phyloP scores from a whole-genome alignment of 345 rosid genomes.

The Citrus glauca region DNA sequence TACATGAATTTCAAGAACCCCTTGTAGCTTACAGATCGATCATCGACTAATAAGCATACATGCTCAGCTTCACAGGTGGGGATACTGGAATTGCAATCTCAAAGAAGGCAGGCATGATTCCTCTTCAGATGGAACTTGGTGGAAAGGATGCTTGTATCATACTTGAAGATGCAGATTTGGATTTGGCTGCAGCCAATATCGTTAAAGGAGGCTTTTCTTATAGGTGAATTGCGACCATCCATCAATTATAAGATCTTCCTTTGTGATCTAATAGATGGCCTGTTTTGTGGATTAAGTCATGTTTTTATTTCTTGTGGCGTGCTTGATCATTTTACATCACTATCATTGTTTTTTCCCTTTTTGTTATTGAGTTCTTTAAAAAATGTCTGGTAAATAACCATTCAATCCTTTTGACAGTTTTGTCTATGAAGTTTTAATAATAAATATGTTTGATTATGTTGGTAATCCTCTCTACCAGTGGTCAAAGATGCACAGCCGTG shows the following conservation, averaged over 20 bases:
- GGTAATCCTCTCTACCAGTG: constrained; percentile 37
- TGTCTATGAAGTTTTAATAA: background rate
- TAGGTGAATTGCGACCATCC: constrained; percentile 36
- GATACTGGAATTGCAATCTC: constrained; percentile 90
- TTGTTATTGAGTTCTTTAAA: background rate
- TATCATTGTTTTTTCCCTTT: background rate
- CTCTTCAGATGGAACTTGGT: constrained; percentile 97
- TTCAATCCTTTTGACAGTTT: background rate
- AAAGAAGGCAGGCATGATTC: constrained; percentile 91
- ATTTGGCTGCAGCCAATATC: constrained; percentile 78
- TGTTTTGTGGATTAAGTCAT: background rate
- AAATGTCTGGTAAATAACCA: background rate
- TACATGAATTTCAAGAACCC: background rate
- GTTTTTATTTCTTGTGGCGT: background rate
- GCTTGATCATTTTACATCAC: background rate
- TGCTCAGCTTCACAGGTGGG: constrained; percentile 89
- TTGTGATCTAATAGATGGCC: background rate
- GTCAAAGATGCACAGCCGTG: constrained; percentile 95
- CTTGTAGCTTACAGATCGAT: background rate
- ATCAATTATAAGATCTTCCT: background rate
- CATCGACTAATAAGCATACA: background rate
- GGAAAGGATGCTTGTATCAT: constrained; percentile 97
- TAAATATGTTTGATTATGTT: background rate
- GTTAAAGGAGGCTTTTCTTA: constrained; percentile 95
- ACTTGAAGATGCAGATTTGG: constrained; percentile 93